A percentile compares a stretch with the other conserved stretches of the same genome.
Conservation (phyloP, 768 basidiomycete species). For the Holtermannia corniformis region DNA sequence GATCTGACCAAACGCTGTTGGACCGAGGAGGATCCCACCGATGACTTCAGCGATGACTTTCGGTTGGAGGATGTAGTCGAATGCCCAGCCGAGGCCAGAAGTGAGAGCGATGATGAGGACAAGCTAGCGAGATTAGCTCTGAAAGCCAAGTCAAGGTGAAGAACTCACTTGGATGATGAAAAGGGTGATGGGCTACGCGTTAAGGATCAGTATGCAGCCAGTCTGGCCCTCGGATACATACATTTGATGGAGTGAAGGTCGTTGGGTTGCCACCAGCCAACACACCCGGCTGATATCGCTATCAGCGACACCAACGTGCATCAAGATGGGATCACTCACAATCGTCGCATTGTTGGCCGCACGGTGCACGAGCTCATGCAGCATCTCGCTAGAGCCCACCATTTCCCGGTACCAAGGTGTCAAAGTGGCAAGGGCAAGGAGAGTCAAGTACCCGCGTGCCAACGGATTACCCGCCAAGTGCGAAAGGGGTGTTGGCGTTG, state of each 20-base stretch:
- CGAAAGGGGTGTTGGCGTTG: too few species aligned
- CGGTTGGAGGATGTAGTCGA: conserved; percentile 70
- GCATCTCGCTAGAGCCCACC: too few species aligned
- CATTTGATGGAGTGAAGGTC: conserved; percentile 54
- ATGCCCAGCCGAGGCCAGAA: conserved; percentile 57
- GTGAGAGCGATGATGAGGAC: conserved; percentile 74
- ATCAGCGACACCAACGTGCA: too few species aligned
- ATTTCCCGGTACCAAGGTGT: too few species aligned
- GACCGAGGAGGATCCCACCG: conserved; percentile 75
- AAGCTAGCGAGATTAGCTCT: too few species aligned
- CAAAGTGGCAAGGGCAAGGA: too few species aligned
- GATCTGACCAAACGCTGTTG: conserved; percentile 67
- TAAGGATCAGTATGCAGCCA: background rate
- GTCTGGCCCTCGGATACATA: conserved; percentile 47
- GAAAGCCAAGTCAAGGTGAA: background rate
- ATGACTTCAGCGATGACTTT: conserved; percentile 90
- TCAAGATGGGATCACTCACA: too few species aligned
- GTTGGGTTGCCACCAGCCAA: conserved; percentile 68
- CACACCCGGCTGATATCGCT: conserved; percentile 43
- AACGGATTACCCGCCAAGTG: too few species aligned
- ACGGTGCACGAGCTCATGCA: too few species aligned
- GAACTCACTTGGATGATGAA: conserved; percentile 33
- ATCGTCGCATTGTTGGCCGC: too few species aligned
- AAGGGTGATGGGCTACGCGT: conserved; percentile 31
- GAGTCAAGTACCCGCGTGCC: too few species aligned